Percentiles rank a stretch among this genome's conserved stretches.
These are phyloP conservation scores for Magnusiomyces fungicola DNA, from an alignment of 1,139 yeast species.

Conservation along the genomic window DNA sequence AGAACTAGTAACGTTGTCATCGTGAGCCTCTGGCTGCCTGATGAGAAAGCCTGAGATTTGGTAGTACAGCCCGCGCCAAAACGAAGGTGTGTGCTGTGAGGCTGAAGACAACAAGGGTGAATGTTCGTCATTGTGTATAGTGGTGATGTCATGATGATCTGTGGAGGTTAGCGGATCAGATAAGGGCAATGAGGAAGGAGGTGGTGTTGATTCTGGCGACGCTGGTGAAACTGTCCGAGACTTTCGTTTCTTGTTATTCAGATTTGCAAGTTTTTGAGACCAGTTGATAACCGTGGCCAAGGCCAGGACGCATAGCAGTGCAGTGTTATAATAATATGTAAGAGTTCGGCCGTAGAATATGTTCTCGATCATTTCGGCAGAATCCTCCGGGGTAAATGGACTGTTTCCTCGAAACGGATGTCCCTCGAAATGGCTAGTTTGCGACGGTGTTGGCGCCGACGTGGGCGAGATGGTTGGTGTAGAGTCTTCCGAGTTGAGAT, in stretches of 20 bases:
- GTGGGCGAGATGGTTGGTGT: not conserved
- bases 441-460: not conserved
- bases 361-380: not conserved
- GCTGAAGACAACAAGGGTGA: not conserved
- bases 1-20: not conserved
- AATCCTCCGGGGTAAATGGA: not conserved
- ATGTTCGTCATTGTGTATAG: not conserved
- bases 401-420: not conserved
- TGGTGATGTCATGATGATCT: not conserved
- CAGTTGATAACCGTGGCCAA: not conserved
- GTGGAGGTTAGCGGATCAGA: not conserved
- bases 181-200: not conserved
- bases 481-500: not conserved
- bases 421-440: not conserved
- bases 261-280: not conserved
- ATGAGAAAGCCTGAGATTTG: slow-evolving; percentile 7
- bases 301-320: not conserved
- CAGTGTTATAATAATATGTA: not conserved
- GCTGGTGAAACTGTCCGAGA: not conserved
- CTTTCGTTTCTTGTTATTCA: not conserved
- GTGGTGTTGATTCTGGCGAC: not conserved
- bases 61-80: not conserved
- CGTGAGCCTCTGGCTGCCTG: slow-evolving; percentile 8
- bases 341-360: not conserved
- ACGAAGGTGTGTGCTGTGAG: not conserved